Base-by-base conservation (phyloP, 352 stramenopile species). In the Phytophthora pisi region DNA sequence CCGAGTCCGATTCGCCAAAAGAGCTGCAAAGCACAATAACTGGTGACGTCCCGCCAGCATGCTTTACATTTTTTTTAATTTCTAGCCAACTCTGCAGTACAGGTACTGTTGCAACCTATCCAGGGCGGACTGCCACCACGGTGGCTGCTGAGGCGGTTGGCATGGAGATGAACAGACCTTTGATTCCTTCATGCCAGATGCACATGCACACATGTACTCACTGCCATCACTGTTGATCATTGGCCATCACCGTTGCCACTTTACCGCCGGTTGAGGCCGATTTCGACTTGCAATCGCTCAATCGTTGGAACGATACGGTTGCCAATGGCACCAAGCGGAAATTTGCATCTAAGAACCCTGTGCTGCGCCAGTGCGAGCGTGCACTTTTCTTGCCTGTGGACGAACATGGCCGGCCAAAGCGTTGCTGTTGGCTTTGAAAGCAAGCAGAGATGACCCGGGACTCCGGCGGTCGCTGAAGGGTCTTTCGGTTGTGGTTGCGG, bases 271-370 rank as follows among this genome's bases (percentile, higher is more conserved):
- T 59, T 65, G 47, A 59, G 26, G 60, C 15, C 23, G 38, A 20
- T n/a, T 20, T 10, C n/a, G 54, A 13, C 62, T n/a, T 20, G 10
- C n/a, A 61, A 13, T 68, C 53, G 52, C 2, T 28, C n/a, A 54
- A 23, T 57, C 46, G 55, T 55, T 18, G 13, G 46, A 70, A 56
- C 52, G 55, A 69, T 70, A 61, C 63, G 56, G 63, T 60, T 70
- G 26, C 11, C 8, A 3, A 58, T 45, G 62, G 31, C 13, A 55
- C 18, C 30, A 58, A 65, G 42, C 28, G 10, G 40, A 20, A 56
- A 65, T 70, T 66, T 70, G 63, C 56, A 24, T n/a, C 18, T 31
- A 42, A 47, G 28, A 46, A 46, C 40, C 38, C 50, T 60, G 59
- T 36, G 24, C 46, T 45, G 13, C 49, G 13, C 36, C 53, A 16